phyloP scores from a whole-genome alignment of 2,329 filamentous ascomycete species.

The Aspergillus latus region DNA sequence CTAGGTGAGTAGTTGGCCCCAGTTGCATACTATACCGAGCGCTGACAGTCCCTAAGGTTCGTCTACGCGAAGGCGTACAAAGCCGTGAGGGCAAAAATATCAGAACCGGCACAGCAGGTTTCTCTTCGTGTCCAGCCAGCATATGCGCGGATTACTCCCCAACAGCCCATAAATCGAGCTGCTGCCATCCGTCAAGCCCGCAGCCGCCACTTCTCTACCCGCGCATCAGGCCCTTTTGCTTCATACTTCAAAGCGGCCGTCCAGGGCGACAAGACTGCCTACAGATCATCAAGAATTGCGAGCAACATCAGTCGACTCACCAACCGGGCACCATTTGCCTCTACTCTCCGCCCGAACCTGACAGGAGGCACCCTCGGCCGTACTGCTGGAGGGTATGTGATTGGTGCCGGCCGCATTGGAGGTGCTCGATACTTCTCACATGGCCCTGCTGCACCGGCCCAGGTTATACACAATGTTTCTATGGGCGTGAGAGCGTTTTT shows the following conservation, averaged over 20 bases:
- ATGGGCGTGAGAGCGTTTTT: constrained; percentile 88
- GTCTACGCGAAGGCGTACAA: constrained; percentile 49
- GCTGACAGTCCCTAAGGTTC: constrained; percentile 41
- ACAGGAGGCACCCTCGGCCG: constrained; percentile 83
- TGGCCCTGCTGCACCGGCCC: constrained; percentile 76
- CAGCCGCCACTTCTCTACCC: constrained; percentile 63
- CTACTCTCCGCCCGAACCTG: constrained; percentile 83
- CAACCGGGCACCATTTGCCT: constrained; percentile 80
- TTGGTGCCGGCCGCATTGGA: constrained; percentile 66
- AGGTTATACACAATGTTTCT: constrained; percentile 94
- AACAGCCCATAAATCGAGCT: constrained; percentile 61
- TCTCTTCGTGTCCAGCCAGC: constrained; percentile 59
- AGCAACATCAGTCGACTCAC: constrained; percentile 63
- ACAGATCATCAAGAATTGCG: constrained; percentile 58
- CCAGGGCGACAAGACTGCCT: constrained; percentile 52
- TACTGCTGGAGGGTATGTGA: constrained; percentile 83
- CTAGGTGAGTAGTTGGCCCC: constrained; percentile 39
- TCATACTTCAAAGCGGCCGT: constrained; percentile 45
- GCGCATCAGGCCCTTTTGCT: constrained; percentile 50
- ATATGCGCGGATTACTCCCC: constrained; percentile 56
- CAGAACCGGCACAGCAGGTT: constrained; percentile 38
- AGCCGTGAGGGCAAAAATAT: constrained; percentile 44
- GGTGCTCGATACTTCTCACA: constrained; percentile 88
- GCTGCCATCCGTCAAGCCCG: constrained; percentile 65
- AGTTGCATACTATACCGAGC: constrained; percentile 2